Evolutionary conservation across 2,329 filamentous ascomycete genomes (phyloP).

Genomic region (Colletotrichum destructivum): DNA sequence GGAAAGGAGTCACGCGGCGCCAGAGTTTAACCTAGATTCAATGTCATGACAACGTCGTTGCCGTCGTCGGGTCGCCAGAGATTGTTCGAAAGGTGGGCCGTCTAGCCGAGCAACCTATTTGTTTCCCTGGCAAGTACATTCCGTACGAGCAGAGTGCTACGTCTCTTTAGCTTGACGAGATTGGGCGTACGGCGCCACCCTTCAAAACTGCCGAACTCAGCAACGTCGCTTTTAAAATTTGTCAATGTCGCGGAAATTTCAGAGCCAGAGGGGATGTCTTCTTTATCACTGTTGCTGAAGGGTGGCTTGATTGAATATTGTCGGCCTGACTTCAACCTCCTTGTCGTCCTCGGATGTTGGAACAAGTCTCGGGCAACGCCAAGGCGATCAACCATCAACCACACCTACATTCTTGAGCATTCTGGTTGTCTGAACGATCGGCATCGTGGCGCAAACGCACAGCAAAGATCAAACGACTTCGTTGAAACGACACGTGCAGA

Average conservation of each 20-base stretch:
- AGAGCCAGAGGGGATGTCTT: not conserved
- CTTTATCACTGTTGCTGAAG: constrained; percentile 12
- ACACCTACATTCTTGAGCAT: not conserved
- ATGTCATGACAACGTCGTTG: constrained; percentile 21
- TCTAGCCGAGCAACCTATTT: constrained; percentile 9
- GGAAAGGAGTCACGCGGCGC: constrained; percentile 14
- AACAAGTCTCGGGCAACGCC: not conserved
- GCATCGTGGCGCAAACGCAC: constrained; percentile 5
- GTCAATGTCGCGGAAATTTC: not conserved
- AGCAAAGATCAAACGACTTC: not conserved
- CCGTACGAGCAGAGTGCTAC: not conserved
- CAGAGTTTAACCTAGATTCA: constrained; percentile 27
- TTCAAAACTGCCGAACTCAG: not conserved
- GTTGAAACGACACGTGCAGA: constrained; percentile 10
- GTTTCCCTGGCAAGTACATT: constrained; percentile 15
- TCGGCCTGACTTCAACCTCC: constrained; percentile 4
- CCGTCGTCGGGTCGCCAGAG: not conserved
- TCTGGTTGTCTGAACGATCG: constrained; percentile 23
- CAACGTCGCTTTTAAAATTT: constrained; percentile 12
- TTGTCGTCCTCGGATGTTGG: not conserved
- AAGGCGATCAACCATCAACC: constrained; percentile 9
- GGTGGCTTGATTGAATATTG: not conserved
- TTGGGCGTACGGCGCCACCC: not conserved
- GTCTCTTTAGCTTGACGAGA: not conserved
- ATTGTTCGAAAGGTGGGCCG: not conserved